Evolutionary conservation across 2,329 filamentous ascomycete genomes (phyloP), one percentile per base, ranked within the genome.

Genomic region (Ophiostoma himal-ulmi): DNA sequence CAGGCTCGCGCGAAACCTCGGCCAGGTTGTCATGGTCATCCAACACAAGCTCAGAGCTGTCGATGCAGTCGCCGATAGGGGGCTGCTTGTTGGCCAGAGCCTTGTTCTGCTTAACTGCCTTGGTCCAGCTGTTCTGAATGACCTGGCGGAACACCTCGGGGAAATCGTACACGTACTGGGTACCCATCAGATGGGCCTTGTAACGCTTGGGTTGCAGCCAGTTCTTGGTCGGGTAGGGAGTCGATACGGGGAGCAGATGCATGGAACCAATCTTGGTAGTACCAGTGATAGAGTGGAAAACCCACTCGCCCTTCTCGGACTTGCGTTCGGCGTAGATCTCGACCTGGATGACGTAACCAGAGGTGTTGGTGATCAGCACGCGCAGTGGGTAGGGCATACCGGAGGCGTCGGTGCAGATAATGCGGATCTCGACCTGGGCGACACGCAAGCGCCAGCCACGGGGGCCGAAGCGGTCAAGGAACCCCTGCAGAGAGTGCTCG

Each of bases 81-180:
- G 95, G 95, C 80, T 94, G 91, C 83, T 93, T 93, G 60, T 93
- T 88, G 68, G 88, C 88, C 72, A 97, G 83, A 26, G 85, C 83
- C 13, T 92, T 85, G 76, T 94, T 89, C 78, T 89, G 89, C 79
- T 89, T 88, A 74, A 91, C 85, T 70, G 89, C 88, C 79, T 90
- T 89, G 77, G 84, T 82, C 95, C 95, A 99, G 81, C 88, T 91
- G 85, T 97, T 97, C 83, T 97, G 93, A 78, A 97, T 93, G 64
- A 95, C 93, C 82, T 98, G 95, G 78, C 95, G 89, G 91, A 99
- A 99, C 67, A 99, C 89, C 85, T 99, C 95, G 39, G 95, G 95
- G 90, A 99, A 99, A 81, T 99, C 95, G 80, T 99, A 99, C 70
- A 98, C 95, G 79, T 97, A 99, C 82, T 99, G 95, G 37, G 95